phyloP scores from a whole-genome alignment of 1,284 basidiomycete species.

The Kalmanozyma brasiliensis region DNA sequence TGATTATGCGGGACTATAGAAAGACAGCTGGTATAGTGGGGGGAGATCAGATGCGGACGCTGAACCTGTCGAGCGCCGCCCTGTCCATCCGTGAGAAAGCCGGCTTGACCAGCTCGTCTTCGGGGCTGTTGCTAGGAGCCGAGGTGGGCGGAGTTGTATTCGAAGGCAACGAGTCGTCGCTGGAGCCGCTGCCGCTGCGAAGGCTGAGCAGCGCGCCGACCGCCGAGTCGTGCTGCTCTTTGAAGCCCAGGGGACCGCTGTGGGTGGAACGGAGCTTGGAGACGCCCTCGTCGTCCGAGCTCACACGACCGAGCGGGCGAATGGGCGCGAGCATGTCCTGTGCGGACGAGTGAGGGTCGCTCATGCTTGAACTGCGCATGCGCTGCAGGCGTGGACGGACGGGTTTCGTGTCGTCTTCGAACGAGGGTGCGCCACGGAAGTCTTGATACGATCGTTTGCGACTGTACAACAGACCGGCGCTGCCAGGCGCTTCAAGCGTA shows the following conservation, averaged over 20 bases:
- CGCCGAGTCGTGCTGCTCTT: slow-evolving; percentile 44
- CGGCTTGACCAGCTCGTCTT: slow-evolving; percentile 22
- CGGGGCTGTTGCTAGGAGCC: slow-evolving; percentile 19
- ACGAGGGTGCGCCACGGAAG: slow-evolving; percentile 12
- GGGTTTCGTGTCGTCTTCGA: slow-evolving; percentile 13
- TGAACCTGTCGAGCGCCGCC: slow-evolving; percentile 45
- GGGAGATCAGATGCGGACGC: slow-evolving; percentile 31
- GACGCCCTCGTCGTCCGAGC: slow-evolving; percentile 41
- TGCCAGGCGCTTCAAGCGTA: neutral
- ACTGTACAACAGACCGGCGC: slow-evolving; percentile 19
- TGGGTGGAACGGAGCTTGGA: slow-evolving; percentile 43
- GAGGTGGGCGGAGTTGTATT: slow-evolving; percentile 14
- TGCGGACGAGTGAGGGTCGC: slow-evolving; percentile 8
- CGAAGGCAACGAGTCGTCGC: slow-evolving; percentile 21
- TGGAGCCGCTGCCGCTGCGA: slow-evolving; percentile 37
- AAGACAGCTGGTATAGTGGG: too few relatives aligned
- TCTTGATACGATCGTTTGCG: slow-evolving; percentile 45
- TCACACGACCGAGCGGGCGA: slow-evolving; percentile 22
- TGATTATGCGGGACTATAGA: too few relatives aligned
- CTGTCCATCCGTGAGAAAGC: slow-evolving; percentile 35
- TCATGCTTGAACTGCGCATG: slow-evolving; percentile 45
- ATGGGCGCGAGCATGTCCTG: slow-evolving; percentile 29
- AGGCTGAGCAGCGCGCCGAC: slow-evolving; percentile 47
- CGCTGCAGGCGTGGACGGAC: slow-evolving; percentile 34
- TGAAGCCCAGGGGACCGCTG: slow-evolving; percentile 6